phyloP scores from a whole-genome alignment of 2,329 filamentous ascomycete genomes.

The Mycogone perniciosa region DNA sequence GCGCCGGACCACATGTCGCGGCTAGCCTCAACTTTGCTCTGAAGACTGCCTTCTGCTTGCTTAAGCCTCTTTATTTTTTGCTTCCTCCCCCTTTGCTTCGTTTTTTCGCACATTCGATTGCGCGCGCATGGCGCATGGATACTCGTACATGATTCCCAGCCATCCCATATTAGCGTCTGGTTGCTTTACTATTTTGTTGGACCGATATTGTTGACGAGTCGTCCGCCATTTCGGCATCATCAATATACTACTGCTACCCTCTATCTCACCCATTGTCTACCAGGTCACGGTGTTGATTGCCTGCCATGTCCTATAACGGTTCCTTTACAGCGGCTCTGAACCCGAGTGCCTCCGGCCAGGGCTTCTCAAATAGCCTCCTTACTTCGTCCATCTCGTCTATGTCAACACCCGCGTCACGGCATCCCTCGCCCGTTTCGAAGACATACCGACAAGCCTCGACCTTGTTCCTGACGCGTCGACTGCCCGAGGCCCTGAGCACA shows the following conservation, averaged over 20 bases:
- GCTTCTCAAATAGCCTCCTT: slow-evolving; percentile 45
- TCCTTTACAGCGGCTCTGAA: slow-evolving; percentile 40
- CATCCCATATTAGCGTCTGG: neutral
- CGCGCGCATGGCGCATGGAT: slow-evolving; percentile 4
- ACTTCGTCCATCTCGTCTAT: slow-evolving; percentile 66
- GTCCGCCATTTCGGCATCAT: neutral
- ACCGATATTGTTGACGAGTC: neutral
- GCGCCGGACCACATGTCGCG: slow-evolving; percentile 17
- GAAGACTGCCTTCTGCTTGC: slow-evolving; percentile 4
- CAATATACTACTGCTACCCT: neutral
- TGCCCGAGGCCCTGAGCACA: slow-evolving; percentile 82
- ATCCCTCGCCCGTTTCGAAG: slow-evolving; percentile 73
- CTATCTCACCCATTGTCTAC: neutral
- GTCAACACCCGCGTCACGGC: slow-evolving; percentile 53
- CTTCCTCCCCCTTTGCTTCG: slow-evolving; percentile 1
- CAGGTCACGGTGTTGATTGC: neutral
- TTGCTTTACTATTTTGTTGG: neutral
- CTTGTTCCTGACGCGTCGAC: slow-evolving; percentile 85
- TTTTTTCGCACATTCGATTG: neutral
- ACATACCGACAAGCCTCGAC: slow-evolving; percentile 91
- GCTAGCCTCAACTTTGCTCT: slow-evolving; percentile 5
- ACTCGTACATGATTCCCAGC: neutral
- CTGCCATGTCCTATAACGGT: slow-evolving; percentile 39
- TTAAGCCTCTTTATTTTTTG: slow-evolving; percentile 4
- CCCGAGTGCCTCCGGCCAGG: slow-evolving; percentile 35